Evolutionary conservation across 352 stramenopile species (phyloP), one percentile per base, ranked within the genome.

Genomic region (Phytophthora quininea): DNA sequence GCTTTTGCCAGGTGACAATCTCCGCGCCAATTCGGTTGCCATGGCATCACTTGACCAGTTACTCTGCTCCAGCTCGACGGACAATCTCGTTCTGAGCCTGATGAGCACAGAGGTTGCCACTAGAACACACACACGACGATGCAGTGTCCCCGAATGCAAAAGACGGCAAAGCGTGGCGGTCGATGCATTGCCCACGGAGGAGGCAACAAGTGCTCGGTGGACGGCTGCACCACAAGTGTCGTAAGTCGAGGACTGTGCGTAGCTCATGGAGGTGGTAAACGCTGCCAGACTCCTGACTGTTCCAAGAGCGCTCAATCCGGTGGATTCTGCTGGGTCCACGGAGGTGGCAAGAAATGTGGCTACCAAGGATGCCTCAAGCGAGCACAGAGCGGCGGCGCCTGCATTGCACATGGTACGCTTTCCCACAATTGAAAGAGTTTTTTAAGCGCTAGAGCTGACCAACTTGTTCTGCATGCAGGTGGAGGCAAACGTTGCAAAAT

Each of bases 301-400:
- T 51, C 66, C 29, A 77, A 77, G 35, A 77, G 70, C 54, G 74
- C 76, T 8, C 73, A 81, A 37, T 71, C 69, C 7, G 73, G 71
- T 45, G 76, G 76, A 0, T 79, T 69, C 46, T 84, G 76, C 58
- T 77, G 73, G 69, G 56, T 79, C 43, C 80, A 88, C 46, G 80
- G 80, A 29, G 80, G 80, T 46, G 80, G 80, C 43, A 89, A 89
- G 46, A 81, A 82, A n/a, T 89, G 80, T 46, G 74, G 78, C 38
- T 71, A 71, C 31, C 58, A 73, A 5, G 69, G 69, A 1, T 88
- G 80, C 46, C 54, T 66, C 33, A 86, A 83, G 54, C 65, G 74
- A 33, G 78, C 80, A 6, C 80, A 86, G 47, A 84, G 74, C 3
- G 77, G 76, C 40, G 77, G 80, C 7, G 78, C 74, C 35, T 86